Evolutionary conservation across 2,329 filamentous ascomycete genomes (phyloP).

Genomic region (Fusarium mexicanum): DNA sequence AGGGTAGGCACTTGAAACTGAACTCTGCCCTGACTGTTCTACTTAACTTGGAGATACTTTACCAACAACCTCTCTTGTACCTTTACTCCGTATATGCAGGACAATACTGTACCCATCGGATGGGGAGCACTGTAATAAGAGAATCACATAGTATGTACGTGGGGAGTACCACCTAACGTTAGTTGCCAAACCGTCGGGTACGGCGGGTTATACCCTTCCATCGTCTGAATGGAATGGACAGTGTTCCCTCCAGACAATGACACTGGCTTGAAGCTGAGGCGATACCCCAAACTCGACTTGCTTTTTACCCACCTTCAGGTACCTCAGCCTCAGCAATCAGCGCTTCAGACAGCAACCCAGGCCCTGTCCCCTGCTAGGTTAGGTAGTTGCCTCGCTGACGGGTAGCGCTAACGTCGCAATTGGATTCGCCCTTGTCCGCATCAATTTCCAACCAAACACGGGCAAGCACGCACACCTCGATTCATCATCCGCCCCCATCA

Average conservation of each 20-base stretch:
- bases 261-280: neutral
- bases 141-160: neutral
- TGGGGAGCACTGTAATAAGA: neutral
- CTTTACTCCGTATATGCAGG: neutral
- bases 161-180: neutral
- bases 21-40: neutral
- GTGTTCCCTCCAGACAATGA: neutral
- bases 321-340: neutral
- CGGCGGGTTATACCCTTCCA: neutral
- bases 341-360: neutral
- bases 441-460: constrained; percentile 22
- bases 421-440: constrained; percentile 24
- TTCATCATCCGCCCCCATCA: constrained; percentile 30
- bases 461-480: neutral
- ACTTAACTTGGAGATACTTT: neutral
- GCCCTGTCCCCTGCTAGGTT: neutral
- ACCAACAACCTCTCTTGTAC: neutral
- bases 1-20: neutral
- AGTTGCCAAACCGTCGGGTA: neutral
- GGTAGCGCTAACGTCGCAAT: constrained; percentile 13
- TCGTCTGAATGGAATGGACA: neutral
- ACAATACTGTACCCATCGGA: neutral
- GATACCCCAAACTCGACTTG: neutral
- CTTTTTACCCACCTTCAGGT: neutral
- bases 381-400: constrained; percentile 32